phyloP scores from a whole-genome alignment of 129 eudicot species.

The Silybum marianum region DNA sequence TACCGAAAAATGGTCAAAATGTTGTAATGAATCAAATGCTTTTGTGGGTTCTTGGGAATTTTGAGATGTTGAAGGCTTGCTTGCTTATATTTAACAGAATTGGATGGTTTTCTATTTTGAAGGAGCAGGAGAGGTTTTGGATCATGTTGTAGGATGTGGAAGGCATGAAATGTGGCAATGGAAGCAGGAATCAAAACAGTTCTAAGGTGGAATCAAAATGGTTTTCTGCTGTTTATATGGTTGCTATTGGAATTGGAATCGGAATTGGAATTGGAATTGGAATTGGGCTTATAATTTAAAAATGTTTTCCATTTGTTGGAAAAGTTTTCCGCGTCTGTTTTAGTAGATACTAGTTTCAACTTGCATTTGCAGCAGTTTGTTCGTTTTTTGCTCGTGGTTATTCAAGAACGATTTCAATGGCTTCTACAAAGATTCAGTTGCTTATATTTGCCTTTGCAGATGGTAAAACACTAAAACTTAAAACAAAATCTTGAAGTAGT shows the following conservation, averaged over 20 bases:
- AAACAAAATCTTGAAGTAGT: not conserved
- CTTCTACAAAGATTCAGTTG: not conserved
- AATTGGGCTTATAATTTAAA: conserved; percentile 27
- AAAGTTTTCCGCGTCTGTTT: conserved; percentile 17
- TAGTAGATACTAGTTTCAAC: conserved; percentile 3
- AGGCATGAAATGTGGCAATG: conserved; percentile 15
- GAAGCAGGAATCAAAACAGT: conserved; percentile 20
- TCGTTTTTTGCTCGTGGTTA: not conserved
- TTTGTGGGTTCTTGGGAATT: not conserved
- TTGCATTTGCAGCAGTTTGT: not conserved
- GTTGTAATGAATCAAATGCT: not conserved
- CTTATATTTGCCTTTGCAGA: not conserved
- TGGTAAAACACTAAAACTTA: not conserved
- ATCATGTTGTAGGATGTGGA: not conserved
- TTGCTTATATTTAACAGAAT: conserved; percentile 2
- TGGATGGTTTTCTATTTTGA: not conserved
- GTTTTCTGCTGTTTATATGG: conserved; percentile 23
- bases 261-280: conserved; percentile 18
- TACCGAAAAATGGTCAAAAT: not conserved
- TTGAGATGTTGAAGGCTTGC: not conserved
- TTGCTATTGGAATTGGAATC: conserved; percentile 26
- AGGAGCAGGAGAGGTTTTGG: conserved; percentile 22
- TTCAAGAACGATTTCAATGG: not conserved
- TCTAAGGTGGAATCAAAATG: conserved; percentile 26
- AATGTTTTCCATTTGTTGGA: conserved; percentile 9